phyloP scores from a whole-genome alignment of 169 alveolate genomes.

The Toxoplasma gondii region DNA sequence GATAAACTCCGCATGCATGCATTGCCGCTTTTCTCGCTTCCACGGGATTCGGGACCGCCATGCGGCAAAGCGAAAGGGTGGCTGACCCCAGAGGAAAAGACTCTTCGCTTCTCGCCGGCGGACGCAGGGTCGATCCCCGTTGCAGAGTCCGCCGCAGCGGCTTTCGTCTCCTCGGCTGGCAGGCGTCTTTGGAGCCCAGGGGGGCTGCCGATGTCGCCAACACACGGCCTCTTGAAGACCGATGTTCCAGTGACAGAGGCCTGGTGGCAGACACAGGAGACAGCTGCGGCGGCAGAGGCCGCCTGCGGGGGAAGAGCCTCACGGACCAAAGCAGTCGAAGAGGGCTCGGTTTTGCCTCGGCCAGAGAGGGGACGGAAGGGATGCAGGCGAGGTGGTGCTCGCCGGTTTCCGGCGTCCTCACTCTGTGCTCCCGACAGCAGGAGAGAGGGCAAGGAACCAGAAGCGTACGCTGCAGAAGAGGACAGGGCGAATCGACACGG shows the following conservation, averaged over 20 bases:
- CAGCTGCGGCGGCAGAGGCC: background rate
- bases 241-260: background rate
- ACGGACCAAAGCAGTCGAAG: background rate
- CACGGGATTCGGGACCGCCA: background rate
- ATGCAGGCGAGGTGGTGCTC: background rate
- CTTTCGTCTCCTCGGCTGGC: background rate
- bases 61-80: background rate
- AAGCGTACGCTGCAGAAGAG: background rate
- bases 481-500: background rate
- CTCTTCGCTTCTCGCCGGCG: background rate
- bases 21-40: background rate
- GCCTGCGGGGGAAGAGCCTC: background rate
- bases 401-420: background rate
- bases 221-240: background rate
- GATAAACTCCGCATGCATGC: background rate
- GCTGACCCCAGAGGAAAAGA: background rate
- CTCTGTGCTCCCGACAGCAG: background rate
- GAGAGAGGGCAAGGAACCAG: background rate
- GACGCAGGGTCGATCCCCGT: background rate
- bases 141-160: background rate
- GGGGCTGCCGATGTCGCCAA: background rate
- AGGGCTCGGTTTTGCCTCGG: background rate
- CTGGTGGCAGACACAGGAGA: background rate
- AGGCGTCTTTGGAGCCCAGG: background rate
- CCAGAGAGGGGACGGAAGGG: background rate